phyloP scores from a whole-genome alignment of 768 basidiomycete species.

The Zangia roseola region DNA sequence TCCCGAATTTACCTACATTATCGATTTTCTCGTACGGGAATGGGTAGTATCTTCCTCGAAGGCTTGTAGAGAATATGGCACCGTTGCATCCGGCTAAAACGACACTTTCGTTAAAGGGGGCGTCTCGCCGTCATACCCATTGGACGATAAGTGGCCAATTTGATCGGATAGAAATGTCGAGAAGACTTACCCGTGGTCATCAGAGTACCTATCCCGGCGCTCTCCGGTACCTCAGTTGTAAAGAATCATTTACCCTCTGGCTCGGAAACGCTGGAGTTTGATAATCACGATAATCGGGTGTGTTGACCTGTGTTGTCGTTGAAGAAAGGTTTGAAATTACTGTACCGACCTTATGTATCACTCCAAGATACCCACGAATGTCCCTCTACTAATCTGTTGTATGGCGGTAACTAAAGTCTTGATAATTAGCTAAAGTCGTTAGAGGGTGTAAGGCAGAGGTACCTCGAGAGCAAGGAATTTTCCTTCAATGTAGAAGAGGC shows the following conservation, averaged over 20 bases:
- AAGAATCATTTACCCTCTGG: slow-evolving; percentile 82
- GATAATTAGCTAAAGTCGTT: slow-evolving; percentile 75
- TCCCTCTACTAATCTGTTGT: slow-evolving; percentile 77
- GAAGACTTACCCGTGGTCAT: slow-evolving; percentile 63
- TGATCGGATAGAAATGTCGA: no score
- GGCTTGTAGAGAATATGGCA: slow-evolving; percentile 47
- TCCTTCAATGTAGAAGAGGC: no score
- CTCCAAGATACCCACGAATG: no score
- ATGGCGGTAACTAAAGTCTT: slow-evolving; percentile 77
- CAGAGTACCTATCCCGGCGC: slow-evolving; percentile 63
- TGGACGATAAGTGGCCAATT: no score
- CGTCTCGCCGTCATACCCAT: slow-evolving; percentile 58
- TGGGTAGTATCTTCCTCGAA: slow-evolving; percentile 54
- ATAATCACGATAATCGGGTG: slow-evolving; percentile 80
- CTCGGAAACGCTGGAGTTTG: slow-evolving; percentile 78
- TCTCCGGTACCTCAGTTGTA: slow-evolving; percentile 80
- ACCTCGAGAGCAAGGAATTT: no score
- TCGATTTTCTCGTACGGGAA: slow-evolving; percentile 25
- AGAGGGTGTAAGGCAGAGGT: no score
- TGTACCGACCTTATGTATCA: slow-evolving; percentile 79
- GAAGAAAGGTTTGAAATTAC: slow-evolving; percentile 88
- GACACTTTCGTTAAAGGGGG: slow-evolving; percentile 41
- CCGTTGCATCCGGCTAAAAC: slow-evolving; percentile 22
- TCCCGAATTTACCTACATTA: slow-evolving; percentile 46
- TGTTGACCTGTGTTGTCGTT: slow-evolving; percentile 72